Conservation (phyloP, 1,284 basidiomycete genomes). For the Sutorius eximius region DNA sequence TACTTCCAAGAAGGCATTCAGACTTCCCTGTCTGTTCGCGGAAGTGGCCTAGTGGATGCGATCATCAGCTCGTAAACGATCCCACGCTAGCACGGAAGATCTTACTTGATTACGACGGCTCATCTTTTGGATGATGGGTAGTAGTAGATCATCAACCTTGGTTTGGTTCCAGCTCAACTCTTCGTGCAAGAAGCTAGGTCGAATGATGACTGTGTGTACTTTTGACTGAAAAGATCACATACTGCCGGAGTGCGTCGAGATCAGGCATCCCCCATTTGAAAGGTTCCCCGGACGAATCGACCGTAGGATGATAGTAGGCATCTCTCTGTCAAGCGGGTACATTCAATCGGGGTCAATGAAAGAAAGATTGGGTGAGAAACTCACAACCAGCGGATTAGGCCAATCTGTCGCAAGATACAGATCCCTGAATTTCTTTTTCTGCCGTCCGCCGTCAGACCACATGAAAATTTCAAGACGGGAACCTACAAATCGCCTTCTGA, state of each 20-base stretch:
- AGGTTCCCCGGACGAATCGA: conserved; percentile 89
- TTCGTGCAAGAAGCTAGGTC: conserved; percentile 71
- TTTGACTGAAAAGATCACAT: conserved; percentile 31
- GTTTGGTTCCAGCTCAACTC: conserved; percentile 85
- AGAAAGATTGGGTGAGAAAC: conserved; percentile 30
- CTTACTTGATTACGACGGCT: conserved; percentile 72
- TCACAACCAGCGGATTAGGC: conserved; percentile 87
- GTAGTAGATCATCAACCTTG: conserved; percentile 90
- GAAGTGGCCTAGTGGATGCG: conserved; percentile 49
- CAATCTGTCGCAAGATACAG: conserved; percentile 81
- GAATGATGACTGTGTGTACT: conserved; percentile 1
- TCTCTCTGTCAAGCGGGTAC: conserved; percentile 58
- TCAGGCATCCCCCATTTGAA: conserved; percentile 98
- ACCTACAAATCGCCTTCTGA: conserved; percentile 84
- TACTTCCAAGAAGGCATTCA: conserved; percentile 63
- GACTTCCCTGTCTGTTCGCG: conserved; percentile 73
- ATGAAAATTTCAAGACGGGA: background rate
- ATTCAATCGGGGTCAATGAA: background rate
- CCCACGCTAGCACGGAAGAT: background rate
- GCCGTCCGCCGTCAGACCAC: conserved; percentile 20
- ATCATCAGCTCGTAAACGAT: conserved; percentile 1
- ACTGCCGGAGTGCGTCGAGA: conserved; percentile 86
- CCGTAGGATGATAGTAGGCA: conserved; percentile 89
- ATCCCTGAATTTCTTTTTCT: conserved; percentile 90
- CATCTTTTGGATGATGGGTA: conserved; percentile 93